Conservation (phyloP, 2,329 filamentous ascomycete species). For the Calonectria pteridis region DNA sequence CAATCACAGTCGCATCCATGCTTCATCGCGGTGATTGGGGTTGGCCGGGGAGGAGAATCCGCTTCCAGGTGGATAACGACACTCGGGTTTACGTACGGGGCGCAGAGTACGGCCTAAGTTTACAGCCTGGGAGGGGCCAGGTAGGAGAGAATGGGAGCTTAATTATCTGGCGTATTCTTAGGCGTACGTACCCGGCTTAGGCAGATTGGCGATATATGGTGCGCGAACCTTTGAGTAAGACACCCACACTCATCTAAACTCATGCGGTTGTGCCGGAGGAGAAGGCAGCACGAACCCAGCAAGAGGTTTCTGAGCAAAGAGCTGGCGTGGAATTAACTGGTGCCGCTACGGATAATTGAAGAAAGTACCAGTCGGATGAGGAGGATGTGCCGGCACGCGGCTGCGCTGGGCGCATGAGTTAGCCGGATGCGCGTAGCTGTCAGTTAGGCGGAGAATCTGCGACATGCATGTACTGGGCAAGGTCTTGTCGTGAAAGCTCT, state of each 20-base stretch:
- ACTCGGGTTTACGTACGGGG: slow-evolving; percentile 19
- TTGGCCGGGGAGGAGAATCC: slow-evolving; percentile 16
- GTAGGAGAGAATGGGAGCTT: background rate
- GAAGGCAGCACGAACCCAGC: background rate
- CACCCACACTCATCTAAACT: background rate
- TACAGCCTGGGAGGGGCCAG: background rate
- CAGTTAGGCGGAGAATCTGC: slow-evolving; percentile 9
- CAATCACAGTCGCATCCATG: slow-evolving; percentile 27
- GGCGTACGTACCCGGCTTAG: background rate
- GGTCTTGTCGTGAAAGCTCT: background rate
- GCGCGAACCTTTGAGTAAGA: background rate
- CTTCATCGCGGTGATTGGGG: slow-evolving; percentile 21
- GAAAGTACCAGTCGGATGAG: background rate
- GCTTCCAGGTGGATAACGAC: slow-evolving; percentile 20
- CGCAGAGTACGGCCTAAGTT: background rate
- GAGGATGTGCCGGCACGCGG: background rate
- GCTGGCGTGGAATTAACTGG: background rate
- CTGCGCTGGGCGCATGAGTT: background rate
- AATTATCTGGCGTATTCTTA: background rate
- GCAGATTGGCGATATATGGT: background rate
- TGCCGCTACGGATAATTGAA: background rate
- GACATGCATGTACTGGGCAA: slow-evolving; percentile 10
- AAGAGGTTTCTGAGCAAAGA: background rate
- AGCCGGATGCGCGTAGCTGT: background rate
- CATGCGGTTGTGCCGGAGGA: background rate